phyloP scores from a whole-genome alignment of 129 eudicot genomes.

The Pseudognaphalium luteoalbum region DNA sequence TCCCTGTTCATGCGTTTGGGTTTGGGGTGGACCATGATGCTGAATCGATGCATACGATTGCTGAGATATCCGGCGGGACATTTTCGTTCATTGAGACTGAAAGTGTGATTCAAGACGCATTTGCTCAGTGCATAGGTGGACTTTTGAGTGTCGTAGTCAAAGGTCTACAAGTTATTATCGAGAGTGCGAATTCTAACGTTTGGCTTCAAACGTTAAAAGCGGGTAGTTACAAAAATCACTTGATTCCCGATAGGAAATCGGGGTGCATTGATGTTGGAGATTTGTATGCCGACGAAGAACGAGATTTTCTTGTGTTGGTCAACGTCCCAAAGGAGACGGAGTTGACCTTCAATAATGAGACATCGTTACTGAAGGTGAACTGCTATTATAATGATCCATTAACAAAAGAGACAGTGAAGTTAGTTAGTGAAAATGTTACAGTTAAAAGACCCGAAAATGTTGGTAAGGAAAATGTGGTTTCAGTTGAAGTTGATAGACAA shows the following conservation, averaged over 20 bases:
- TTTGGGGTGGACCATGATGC: conserved; percentile 79
- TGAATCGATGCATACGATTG: conserved; percentile 60
- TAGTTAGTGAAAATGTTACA: conserved; percentile 44
- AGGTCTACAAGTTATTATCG: conserved; percentile 57
- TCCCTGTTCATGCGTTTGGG: conserved; percentile 84
- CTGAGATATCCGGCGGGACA: conserved; percentile 79
- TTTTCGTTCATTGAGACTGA: conserved; percentile 84
- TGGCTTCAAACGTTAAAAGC: conserved; percentile 47
- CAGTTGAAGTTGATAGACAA: conserved; percentile 79
- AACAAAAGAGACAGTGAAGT: conserved; percentile 43
- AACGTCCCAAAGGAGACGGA: conserved; percentile 49
- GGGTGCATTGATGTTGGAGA: conserved; percentile 78
- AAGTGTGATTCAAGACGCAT: conserved; percentile 75
- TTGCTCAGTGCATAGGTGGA: conserved; percentile 89
- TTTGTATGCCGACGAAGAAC: conserved; percentile 80
- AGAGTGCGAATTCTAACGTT: conserved; percentile 38
- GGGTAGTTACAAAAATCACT: conserved; percentile 57
- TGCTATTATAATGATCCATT: conserved; percentile 55
- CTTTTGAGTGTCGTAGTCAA: conserved; percentile 82
- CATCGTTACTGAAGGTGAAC: conserved; percentile 52
- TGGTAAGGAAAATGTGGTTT: conserved; percentile 39
- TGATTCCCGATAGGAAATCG: conserved; percentile 44
- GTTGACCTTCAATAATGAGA: conserved; percentile 29
- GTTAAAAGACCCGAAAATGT: conserved; percentile 47
- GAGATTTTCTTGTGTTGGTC: conserved; percentile 61